Evolutionary conservation across 2,329 filamentous ascomycete species (phyloP), one percentile per base, ranked within the genome.

Genomic region (Claviceps purpurea): DNA sequence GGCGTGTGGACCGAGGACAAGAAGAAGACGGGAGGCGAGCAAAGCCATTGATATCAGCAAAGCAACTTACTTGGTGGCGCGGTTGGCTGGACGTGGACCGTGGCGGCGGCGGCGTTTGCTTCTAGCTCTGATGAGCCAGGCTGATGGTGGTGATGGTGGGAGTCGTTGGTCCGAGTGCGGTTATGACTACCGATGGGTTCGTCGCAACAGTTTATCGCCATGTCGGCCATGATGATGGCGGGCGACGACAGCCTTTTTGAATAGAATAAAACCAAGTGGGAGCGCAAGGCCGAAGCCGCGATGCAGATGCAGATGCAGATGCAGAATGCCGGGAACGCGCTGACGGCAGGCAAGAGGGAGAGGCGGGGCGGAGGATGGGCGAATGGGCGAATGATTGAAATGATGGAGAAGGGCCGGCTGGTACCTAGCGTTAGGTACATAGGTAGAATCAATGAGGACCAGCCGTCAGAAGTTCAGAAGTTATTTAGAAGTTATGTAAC

Each of bases 161-260:
- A 13, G 38, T 51, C 30, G 49, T 44, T 53, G 47, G 42, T 50
- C 42, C 14, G 40, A 18, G 49, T 45, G 52, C 51, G 49, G 52
- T 50, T 50, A 47, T 34, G 30, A 11, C 10, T 34, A 34, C 38
- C 52, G 42, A 52, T 50, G 52, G 50, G 49, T 42, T 52, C 50
- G 50, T 22, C 52, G 43, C 50, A 49, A 38, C 44, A 20, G 24
- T 16, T 26, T 7, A 24, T 49, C 40, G 30, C 46, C 43, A 30
- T 45, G 30, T 34, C 30, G 30, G 30, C 30, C 24, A 24, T 30
- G 26, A 38, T 39, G 22, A 43, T 42, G n/a, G 43, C 34, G 49
- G 49, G 34, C 42, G 26, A 22, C 30, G 30, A 24, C 48, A 30
- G 39, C 38, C 47, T 42, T 34, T 18, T n/a, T 45, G 18, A 30